A percentile compares a stretch with the other conserved stretches of the same genome.
Evolutionary conservation across 805 yeast species (phyloP).

Genomic region (Nakazawaea sp.): DNA sequence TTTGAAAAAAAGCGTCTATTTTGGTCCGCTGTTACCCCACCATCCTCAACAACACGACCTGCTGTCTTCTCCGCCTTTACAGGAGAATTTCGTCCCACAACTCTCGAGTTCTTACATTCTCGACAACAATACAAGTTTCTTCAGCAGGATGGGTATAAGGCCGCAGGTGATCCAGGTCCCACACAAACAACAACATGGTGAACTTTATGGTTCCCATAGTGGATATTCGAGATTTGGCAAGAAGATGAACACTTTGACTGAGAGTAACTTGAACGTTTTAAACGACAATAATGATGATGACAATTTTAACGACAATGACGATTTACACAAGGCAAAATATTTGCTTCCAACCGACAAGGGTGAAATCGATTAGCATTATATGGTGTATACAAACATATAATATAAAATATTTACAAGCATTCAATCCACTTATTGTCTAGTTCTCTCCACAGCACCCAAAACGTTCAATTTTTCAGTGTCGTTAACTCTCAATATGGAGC

Average conservation of each 20-base stretch:
- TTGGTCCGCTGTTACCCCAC: slow-evolving; percentile 10
- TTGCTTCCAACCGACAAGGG: too few relatives aligned
- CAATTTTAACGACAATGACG: background rate
- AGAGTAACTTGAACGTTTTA: slow-evolving; percentile 3
- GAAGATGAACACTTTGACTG: slow-evolving; percentile 3
- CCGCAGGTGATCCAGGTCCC: slow-evolving; percentile 7
- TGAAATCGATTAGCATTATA: too few relatives aligned
- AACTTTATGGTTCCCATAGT: background rate
- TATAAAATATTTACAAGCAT: background rate
- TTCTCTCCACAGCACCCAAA: slow-evolving; percentile 51
- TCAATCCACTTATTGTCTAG: slow-evolving; percentile 14
- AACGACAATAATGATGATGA: background rate
- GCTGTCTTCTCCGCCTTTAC: slow-evolving; percentile 1
- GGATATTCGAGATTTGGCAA: background rate
- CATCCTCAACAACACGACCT: too few relatives aligned
- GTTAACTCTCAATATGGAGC: slow-evolving; percentile 61
- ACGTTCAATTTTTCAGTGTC: slow-evolving; percentile 44
- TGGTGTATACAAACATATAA: too few relatives aligned
- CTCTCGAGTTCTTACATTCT: slow-evolving; percentile 2
- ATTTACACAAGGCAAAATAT: background rate
- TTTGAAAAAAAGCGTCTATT: background rate
- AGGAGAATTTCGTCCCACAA: slow-evolving; percentile 3
- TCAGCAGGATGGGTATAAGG: slow-evolving; percentile 6
- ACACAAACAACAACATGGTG: too few relatives aligned
- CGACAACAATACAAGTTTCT: slow-evolving; percentile 4